Conservation (phyloP, 2,329 filamentous ascomycete species). For the Rutstroemia sp. region DNA sequence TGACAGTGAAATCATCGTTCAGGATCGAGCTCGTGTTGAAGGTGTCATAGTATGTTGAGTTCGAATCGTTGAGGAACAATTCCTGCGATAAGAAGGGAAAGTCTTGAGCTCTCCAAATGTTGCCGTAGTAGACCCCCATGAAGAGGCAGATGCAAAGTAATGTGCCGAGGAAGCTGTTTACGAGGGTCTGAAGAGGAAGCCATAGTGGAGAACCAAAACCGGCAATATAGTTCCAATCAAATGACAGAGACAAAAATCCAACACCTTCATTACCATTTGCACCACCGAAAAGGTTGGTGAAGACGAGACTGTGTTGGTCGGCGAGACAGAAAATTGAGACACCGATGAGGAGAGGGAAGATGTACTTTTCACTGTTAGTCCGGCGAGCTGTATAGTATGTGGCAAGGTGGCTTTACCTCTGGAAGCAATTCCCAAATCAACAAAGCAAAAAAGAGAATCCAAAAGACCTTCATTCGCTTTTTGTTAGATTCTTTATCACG, state of each 20-base stretch:
- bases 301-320: slow-evolving; percentile 34
- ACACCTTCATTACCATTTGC: slow-evolving; percentile 37
- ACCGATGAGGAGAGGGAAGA: slow-evolving; percentile 41
- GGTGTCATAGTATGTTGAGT: slow-evolving; percentile 29
- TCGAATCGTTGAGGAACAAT: slow-evolving; percentile 33
- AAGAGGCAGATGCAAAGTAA: slow-evolving; percentile 29
- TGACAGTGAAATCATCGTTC: slow-evolving; percentile 32
- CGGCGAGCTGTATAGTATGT: background rate
- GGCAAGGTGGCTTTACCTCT: background rate
- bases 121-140: slow-evolving; percentile 36
- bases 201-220: slow-evolving; percentile 17
- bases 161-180: slow-evolving; percentile 29
- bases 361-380: slow-evolving; percentile 4
- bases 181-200: slow-evolving; percentile 30
- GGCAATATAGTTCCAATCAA: slow-evolving; percentile 38
- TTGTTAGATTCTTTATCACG: slow-evolving; percentile 30
- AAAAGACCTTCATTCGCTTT: slow-evolving; percentile 32
- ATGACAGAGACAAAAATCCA: slow-evolving; percentile 30
- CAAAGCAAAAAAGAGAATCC: slow-evolving; percentile 20
- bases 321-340: slow-evolving; percentile 40
- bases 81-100: slow-evolving; percentile 38
- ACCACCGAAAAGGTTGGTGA: slow-evolving; percentile 45
- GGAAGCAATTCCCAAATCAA: slow-evolving; percentile 12
- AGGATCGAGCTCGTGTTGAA: slow-evolving; percentile 40
- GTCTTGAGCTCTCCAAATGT: slow-evolving; percentile 34